These are phyloP conservation scores for Trichoderma guizhouense DNA, from an alignment of 2,329 filamentous ascomycete genomes.

Conservation along the genomic window DNA sequence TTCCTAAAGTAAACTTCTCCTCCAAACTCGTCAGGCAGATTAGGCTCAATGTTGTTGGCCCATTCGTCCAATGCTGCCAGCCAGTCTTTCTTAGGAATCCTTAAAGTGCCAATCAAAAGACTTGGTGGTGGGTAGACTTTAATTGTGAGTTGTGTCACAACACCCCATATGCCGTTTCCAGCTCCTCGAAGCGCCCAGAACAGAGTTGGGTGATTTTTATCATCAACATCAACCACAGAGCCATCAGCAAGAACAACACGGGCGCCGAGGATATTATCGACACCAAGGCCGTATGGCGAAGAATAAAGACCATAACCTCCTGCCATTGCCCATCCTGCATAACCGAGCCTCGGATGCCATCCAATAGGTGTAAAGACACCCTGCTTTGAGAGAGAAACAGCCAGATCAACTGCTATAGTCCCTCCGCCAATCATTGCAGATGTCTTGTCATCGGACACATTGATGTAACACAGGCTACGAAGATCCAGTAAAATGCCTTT, in stretches of 20 bases:
- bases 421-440: neutral
- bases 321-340: neutral
- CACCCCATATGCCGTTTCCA: slow-evolving; percentile 26
- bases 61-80: neutral
- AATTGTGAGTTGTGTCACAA: slow-evolving; percentile 27
- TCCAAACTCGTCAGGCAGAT: neutral
- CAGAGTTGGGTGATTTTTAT: slow-evolving; percentile 21
- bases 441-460: neutral
- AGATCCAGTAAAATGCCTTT: neutral
- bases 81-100: neutral
- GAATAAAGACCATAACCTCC: slow-evolving; percentile 10
- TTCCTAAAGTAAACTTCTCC: slow-evolving; percentile 6
- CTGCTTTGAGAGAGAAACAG: neutral
- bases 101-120: neutral
- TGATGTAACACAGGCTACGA: neutral
- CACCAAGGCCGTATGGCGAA: neutral
- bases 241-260: neutral
- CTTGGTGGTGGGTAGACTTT: slow-evolving; percentile 24
- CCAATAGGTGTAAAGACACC: neutral
- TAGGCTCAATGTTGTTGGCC: neutral
- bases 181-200: slow-evolving; percentile 30
- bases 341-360: neutral
- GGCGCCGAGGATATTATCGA: neutral
- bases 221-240: neutral
- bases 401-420: neutral